These are phyloP conservation scores for Coprinopsis marcescibilis DNA, from an alignment of 768 basidiomycete species.

Conservation along the genomic window DNA sequence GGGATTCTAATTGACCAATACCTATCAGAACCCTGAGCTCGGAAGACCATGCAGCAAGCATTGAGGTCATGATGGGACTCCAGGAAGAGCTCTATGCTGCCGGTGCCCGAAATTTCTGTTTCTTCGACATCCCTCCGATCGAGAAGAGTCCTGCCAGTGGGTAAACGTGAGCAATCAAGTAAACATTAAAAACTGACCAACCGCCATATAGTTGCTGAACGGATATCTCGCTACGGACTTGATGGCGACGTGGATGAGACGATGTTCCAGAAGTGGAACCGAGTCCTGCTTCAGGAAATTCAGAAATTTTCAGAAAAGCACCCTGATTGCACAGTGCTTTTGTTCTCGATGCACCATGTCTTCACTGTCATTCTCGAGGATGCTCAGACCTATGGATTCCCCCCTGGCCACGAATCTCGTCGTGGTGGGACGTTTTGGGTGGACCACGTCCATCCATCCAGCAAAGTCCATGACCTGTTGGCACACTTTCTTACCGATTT, in stretches of 20 bases:
- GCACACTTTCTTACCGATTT: conserved; percentile 35
- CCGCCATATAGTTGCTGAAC: background rate
- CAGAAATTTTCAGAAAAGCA: conserved; percentile 33
- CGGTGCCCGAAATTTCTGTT: conserved; percentile 51
- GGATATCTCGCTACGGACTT: background rate
- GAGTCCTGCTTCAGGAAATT: conserved; percentile 24
- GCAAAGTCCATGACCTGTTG: conserved; percentile 41
- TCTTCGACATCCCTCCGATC: conserved; percentile 56
- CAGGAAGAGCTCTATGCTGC: conserved; percentile 44
- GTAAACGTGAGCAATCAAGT: conserved; percentile 1
- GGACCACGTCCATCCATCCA: conserved; percentile 50
- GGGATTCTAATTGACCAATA: background rate
- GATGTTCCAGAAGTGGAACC: conserved; percentile 39
- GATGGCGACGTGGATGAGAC: conserved; percentile 2
- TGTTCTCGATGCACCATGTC: conserved; percentile 42
- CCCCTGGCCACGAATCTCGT: conserved; percentile 23
- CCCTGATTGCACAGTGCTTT: conserved; percentile 39
- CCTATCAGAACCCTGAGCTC: conserved; percentile 13
- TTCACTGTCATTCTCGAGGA: conserved; percentile 46
- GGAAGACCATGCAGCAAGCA: conserved; percentile 16
- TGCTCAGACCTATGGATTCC: conserved; percentile 36
- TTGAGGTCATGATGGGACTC: conserved; percentile 34
- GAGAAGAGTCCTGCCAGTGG: conserved; percentile 41
- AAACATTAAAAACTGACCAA: background rate
- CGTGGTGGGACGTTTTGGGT: conserved; percentile 40